A percentile compares a stretch with the other conserved stretches of the same genome.
phyloP scores from a whole-genome alignment of 2,329 filamentous ascomycete species.

The Neophaeococcomyces mojaviensis region DNA sequence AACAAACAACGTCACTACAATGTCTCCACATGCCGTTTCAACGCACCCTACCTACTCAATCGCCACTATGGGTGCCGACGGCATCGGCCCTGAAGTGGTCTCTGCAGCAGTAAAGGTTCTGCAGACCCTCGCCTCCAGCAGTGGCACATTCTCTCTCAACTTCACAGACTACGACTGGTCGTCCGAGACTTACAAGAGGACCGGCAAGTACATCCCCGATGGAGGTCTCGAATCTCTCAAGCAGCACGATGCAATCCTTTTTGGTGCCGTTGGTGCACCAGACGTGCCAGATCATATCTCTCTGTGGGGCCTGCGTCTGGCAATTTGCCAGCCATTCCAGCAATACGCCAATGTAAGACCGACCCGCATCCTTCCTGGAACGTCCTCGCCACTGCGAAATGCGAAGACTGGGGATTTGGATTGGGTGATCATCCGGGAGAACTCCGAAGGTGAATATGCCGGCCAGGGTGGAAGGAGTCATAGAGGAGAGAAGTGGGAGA shows the following conservation, averaged over 20 bases:
- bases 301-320: conserved; percentile 59
- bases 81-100: conserved; percentile 63
- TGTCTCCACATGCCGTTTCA: too few relatives aligned
- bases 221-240: conserved; percentile 51
- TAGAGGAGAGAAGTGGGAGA: conserved; percentile 51
- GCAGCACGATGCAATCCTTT: conserved; percentile 59
- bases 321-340: conserved; percentile 59
- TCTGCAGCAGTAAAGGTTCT: conserved; percentile 56
- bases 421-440: conserved; percentile 61
- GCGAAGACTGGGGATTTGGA: conserved; percentile 53
- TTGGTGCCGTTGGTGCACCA: conserved; percentile 58
- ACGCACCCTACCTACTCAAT: too few relatives aligned
- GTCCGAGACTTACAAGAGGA: conserved; percentile 58
- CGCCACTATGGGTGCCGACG: too few relatives aligned
- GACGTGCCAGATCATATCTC: conserved; percentile 61
- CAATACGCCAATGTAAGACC: conserved; percentile 64
- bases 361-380: conserved; percentile 54
- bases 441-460: conserved; percentile 60
- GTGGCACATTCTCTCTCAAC: conserved; percentile 52
- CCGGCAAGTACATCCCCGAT: conserved; percentile 57
- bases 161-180: conserved; percentile 62
- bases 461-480: conserved; percentile 58
- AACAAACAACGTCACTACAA: too few relatives aligned
- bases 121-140: conserved; percentile 37
- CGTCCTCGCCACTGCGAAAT: conserved; percentile 46